Conservation (phyloP, 495 filamentous ascomycete species). For the Penicillium goetzii region DNA sequence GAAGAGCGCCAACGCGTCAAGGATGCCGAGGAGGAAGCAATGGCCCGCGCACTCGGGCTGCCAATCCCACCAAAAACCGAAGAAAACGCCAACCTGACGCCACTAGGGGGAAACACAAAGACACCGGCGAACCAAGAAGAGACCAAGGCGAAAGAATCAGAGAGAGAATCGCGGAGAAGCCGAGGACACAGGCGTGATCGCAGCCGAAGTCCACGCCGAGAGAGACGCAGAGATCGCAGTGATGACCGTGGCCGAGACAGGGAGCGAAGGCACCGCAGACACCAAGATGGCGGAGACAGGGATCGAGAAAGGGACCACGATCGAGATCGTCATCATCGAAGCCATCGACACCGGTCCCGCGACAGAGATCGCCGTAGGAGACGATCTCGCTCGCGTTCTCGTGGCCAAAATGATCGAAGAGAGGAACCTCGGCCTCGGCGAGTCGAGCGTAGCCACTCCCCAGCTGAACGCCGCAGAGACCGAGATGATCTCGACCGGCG, state of each 20-base stretch:
- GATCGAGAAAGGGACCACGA: conserved; percentile 36
- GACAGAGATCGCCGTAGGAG: conserved; percentile 13
- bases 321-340: conserved; percentile 29
- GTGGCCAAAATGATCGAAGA: conserved; percentile 37
- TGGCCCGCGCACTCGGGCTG: conserved; percentile 78
- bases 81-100: conserved; percentile 49
- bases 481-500: conserved; percentile 33
- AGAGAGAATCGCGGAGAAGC: conserved; percentile 29
- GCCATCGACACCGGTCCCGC: conserved; percentile 28
- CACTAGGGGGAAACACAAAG: conserved; percentile 40
- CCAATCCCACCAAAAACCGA: conserved; percentile 57
- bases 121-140: conserved; percentile 31
- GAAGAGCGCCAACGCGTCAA: conserved; percentile 81
- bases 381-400: conserved; percentile 36
- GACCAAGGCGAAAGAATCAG: conserved; percentile 26
- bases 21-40: conserved; percentile 89
- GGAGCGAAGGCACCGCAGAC: conserved; percentile 42
- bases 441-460: conserved; percentile 36
- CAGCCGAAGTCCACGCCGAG: conserved; percentile 38
- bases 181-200: conserved; percentile 38
- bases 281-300: conserved; percentile 34
- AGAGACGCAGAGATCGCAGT: conserved; percentile 35
- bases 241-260: conserved; percentile 40
- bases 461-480: conserved; percentile 32
- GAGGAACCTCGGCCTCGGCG: conserved; percentile 29